Evolutionary conservation across 1,284 basidiomycete species (phyloP).

Genomic region (Malassezia obtusa): DNA sequence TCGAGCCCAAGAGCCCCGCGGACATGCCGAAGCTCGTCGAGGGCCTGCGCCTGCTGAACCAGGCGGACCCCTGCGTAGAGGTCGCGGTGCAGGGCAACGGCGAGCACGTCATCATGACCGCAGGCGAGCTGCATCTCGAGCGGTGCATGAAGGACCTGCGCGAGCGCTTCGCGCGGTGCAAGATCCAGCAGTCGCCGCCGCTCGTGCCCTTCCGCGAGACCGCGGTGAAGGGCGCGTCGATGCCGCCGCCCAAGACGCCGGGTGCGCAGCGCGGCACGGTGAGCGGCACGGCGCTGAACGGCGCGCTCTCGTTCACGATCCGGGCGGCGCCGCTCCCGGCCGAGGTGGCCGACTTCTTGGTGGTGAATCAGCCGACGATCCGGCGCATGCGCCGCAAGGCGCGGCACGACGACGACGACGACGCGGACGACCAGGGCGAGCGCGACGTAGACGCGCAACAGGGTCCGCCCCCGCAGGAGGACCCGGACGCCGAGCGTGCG

Average conservation of each 20-base stretch:
- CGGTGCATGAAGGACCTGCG: constrained; percentile 88
- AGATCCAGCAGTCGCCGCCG: constrained; percentile 84
- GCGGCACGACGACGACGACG: constrained; percentile 28
- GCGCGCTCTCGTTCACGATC: constrained; percentile 70
- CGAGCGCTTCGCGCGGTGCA: constrained; percentile 84
- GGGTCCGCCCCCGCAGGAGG: constrained; percentile 8
- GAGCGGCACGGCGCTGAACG: constrained; percentile 60
- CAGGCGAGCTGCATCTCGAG: constrained; percentile 94
- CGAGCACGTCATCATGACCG: constrained; percentile 91
- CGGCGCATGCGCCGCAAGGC: constrained; percentile 29
- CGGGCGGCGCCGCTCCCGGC: constrained; percentile 71
- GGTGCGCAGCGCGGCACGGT: constrained; percentile 70
- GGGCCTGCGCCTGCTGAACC: constrained; percentile 79
- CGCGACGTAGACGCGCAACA: constrained; percentile 15
- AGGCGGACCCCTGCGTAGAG: constrained; percentile 94
- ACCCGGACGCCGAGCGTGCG: constrained; percentile 9
- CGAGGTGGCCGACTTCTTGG: constrained; percentile 62
- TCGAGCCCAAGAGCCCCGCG: constrained; percentile 73
- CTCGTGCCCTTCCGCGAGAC: constrained; percentile 98
- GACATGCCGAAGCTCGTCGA: constrained; percentile 84
- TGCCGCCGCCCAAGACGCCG: constrained; percentile 70
- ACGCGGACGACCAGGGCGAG: constrained; percentile 27
- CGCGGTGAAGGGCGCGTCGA: constrained; percentile 61
- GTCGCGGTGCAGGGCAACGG: constrained; percentile 93
- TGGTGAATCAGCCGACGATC: constrained; percentile 59